phyloP scores from a whole-genome alignment of 2,329 filamentous ascomycete species.

The Pseudogymnoascus sp. region DNA sequence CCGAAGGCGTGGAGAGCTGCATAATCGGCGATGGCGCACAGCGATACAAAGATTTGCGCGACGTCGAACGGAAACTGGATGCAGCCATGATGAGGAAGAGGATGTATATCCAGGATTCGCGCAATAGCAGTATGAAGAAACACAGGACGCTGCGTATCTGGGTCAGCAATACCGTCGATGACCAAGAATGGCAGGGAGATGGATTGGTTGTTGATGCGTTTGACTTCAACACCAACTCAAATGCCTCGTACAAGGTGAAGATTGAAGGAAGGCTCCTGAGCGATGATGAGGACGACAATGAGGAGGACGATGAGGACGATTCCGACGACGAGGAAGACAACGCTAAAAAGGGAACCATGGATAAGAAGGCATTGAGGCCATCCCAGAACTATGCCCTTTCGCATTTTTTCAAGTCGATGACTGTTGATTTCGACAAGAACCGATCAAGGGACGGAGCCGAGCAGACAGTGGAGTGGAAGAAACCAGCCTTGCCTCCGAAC shows the following conservation, averaged over 20 bases:
- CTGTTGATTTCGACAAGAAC: slow-evolving; percentile 62
- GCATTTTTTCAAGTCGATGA: slow-evolving; percentile 75
- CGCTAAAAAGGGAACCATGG: slow-evolving; percentile 39
- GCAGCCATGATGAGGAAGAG: slow-evolving; percentile 91
- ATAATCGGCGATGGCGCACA: slow-evolving; percentile 74
- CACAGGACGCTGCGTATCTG: slow-evolving; percentile 83
- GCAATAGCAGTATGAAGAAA: slow-evolving; percentile 67
- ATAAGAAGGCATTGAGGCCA: slow-evolving; percentile 29
- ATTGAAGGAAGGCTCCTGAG: slow-evolving; percentile 82
- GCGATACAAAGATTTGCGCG: slow-evolving; percentile 75
- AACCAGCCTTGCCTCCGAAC: slow-evolving; percentile 51
- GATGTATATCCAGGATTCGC: slow-evolving; percentile 77
- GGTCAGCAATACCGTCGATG: slow-evolving; percentile 90
- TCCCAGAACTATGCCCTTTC: slow-evolving; percentile 54
- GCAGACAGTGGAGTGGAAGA: slow-evolving; percentile 75
- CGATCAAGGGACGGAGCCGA: slow-evolving; percentile 47
- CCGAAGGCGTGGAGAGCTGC: slow-evolving; percentile 78
- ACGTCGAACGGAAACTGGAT: slow-evolving; percentile 81
- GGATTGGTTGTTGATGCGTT: slow-evolving; percentile 65
- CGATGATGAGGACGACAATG: slow-evolving; percentile 49
- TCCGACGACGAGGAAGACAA: slow-evolving; percentile 37
- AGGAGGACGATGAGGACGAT: slow-evolving; percentile 43
- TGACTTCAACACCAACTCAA: slow-evolving; percentile 69
- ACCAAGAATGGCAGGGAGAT: slow-evolving; percentile 83
- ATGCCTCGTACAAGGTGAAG: slow-evolving; percentile 80